Evolutionary conservation across 352 stramenopile species (phyloP), one percentile per base, ranked within the genome.

Genomic region (Globisporangium cystogenes): DNA sequence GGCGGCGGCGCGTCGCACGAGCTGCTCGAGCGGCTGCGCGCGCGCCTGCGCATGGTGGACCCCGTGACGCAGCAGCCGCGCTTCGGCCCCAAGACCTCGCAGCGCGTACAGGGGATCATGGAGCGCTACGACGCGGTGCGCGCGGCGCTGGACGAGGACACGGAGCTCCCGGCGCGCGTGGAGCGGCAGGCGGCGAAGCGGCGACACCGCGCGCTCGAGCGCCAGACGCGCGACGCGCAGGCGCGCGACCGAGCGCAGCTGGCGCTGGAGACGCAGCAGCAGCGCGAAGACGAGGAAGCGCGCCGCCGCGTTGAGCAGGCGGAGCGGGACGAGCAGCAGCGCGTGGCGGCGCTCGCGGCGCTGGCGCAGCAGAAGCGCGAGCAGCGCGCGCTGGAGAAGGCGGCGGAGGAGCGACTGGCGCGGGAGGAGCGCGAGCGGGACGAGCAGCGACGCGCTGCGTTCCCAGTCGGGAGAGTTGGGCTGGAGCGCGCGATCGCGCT

Each of bases 21-120:
- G 43, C 71, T 57, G 31, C 78, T 88, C 59, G 64, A 73, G 14
- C 80, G 76, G 23, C 84, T 83, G 31, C 73, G 80, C 15, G 57
- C 55, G 7, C 76, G 81, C 21, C 75, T 67, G 35, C 48, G 53
- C 0, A 80, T 83, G 67, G 60, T 90, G 33, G 83, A 94, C 40
- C 81, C 81, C 1, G 63, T 92, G 44, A 90, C 83, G 43, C 77
- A 82, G 35, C 62, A 76, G 24, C 77, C 81, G 41, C 76, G 83
- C 8, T 91, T 90, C 27, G 83, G 83, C 0, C 81, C 83, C 20
- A 87, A 87, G 55, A 94, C 88, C 69, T 59, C 87, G 57, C 60
- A 64, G 8, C 85, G 76, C 54, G 83, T 91, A 8, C 55, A 72
- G 35, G 66, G 69, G 33, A 51, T 94, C 60, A 60, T 90, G 50